These are phyloP conservation scores for Nemania sp. DNA, from an alignment of 2,329 filamentous ascomycete genomes.

Conservation along the genomic window DNA sequence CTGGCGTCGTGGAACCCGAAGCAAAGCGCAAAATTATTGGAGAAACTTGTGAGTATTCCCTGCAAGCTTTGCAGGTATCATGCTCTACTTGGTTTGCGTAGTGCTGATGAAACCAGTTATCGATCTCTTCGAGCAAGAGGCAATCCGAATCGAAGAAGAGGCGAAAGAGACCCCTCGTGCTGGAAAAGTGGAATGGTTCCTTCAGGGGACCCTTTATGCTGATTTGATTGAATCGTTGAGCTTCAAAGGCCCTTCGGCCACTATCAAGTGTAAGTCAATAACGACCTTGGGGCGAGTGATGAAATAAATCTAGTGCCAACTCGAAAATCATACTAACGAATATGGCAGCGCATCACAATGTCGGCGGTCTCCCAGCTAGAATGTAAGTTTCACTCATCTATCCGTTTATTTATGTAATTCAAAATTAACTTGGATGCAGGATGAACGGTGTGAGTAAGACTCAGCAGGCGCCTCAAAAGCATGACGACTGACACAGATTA, in stretches of 20 bases:
- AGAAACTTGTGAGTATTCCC: conserved; percentile 52
- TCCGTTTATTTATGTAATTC: background rate
- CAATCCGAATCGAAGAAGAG: conserved; percentile 68
- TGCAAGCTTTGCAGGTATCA: background rate
- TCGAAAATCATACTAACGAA: conserved; percentile 16
- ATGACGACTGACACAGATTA: conserved; percentile 12
- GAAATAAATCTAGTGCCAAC: background rate
- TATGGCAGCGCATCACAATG: conserved; percentile 48
- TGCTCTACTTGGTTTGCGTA: conserved; percentile 4
- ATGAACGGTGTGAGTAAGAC: conserved; percentile 40
- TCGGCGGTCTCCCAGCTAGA: conserved; percentile 47
- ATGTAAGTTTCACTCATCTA: conserved; percentile 29
- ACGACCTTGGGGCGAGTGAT: background rate
- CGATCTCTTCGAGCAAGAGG: conserved; percentile 82
- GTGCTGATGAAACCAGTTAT: conserved; percentile 58
- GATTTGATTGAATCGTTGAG: conserved; percentile 52
- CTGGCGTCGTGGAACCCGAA: conserved; percentile 79
- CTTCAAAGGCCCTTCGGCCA: conserved; percentile 54
- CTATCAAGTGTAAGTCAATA: conserved; percentile 49
- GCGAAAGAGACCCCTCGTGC: conserved; percentile 68
- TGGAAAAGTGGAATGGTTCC: conserved; percentile 82
- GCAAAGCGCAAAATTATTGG: conserved; percentile 92
- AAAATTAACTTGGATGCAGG: conserved; percentile 24
- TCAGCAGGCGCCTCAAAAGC: conserved; percentile 14
- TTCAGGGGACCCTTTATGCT: conserved; percentile 81